A percentile compares a stretch with the other conserved stretches of the same genome.
phyloP scores from a whole-genome alignment of 345 rosid species.

The Erucastrum elatum region DNA sequence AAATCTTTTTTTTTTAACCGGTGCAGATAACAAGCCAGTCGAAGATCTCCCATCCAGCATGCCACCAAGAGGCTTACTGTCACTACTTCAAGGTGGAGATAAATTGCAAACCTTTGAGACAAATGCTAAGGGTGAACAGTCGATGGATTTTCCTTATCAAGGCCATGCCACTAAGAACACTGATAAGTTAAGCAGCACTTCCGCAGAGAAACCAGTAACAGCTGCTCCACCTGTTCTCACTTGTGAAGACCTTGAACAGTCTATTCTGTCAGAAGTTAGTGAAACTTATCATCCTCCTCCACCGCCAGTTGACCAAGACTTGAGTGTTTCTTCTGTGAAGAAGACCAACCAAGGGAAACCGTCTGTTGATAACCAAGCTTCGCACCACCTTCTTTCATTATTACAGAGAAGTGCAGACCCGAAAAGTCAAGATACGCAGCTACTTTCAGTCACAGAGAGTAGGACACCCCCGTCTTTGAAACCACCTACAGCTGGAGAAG shows the following conservation, averaged over 20 bases:
- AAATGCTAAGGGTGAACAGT: slow-evolving; percentile 34
- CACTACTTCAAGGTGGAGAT: slow-evolving; percentile 75
- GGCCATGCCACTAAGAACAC: slow-evolving; percentile 42
- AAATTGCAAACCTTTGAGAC: slow-evolving; percentile 55
- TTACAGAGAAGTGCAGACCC: slow-evolving; percentile 58
- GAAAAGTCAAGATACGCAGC: slow-evolving; percentile 31
- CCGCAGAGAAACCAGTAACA: slow-evolving; percentile 36
- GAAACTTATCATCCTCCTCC: slow-evolving; percentile 46
- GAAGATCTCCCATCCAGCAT: slow-evolving; percentile 45
- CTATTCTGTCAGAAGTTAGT: slow-evolving; percentile 72
- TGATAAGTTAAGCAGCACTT: slow-evolving; percentile 36
- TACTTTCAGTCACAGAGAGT: slow-evolving; percentile 39
- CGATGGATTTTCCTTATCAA: slow-evolving; percentile 42
- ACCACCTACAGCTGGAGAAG: slow-evolving; percentile 42
- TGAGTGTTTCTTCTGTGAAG: slow-evolving; percentile 39
- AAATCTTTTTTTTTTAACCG: slow-evolving; percentile 3
- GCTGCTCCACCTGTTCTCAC: slow-evolving; percentile 74
- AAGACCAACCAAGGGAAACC: slow-evolving; percentile 50
- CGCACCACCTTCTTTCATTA: slow-evolving; percentile 88
- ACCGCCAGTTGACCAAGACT: slow-evolving; percentile 39
- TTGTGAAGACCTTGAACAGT: slow-evolving; percentile 97
- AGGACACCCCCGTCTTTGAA: slow-evolving; percentile 30
- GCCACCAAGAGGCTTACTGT: slow-evolving; percentile 61
- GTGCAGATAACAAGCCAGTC: slow-evolving; percentile 70
- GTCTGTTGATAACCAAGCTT: slow-evolving; percentile 60